phyloP scores from a whole-genome alignment of 2,329 filamentous ascomycete genomes.

The Ophiostoma novo-ulmi region DNA sequence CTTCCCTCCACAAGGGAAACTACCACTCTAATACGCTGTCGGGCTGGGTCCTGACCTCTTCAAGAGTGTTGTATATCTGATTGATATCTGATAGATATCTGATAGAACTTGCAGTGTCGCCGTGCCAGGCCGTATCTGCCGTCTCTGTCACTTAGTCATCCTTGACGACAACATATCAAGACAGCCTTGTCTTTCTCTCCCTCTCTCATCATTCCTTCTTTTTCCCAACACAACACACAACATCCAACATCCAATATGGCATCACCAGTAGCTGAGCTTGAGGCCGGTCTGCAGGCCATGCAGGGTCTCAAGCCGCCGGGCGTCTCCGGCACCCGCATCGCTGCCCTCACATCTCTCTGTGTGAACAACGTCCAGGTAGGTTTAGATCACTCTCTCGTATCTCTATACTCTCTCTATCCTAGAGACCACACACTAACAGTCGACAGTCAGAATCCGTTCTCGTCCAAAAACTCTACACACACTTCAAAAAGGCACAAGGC shows the following conservation, averaged over 20 bases:
- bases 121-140: not conserved
- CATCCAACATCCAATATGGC: constrained; percentile 48
- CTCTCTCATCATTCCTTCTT: not conserved
- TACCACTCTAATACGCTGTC: not conserved
- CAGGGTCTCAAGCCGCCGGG: constrained; percentile 86
- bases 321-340: constrained; percentile 88
- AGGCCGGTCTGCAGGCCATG: constrained; percentile 86
- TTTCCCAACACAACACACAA: not conserved
- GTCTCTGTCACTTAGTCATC: not conserved
- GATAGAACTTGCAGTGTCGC: not conserved
- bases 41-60: not conserved
- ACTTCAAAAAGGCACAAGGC: constrained; percentile 89
- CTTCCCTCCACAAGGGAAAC: not conserved
- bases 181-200: not conserved
- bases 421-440: constrained; percentile 15
- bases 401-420: not conserved
- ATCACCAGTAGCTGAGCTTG: constrained; percentile 84
- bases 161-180: not conserved
- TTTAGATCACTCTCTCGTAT: not conserved
- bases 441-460: constrained; percentile 83
- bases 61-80: not conserved
- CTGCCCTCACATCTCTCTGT: constrained; percentile 78
- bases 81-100: not conserved
- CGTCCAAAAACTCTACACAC: constrained; percentile 92
- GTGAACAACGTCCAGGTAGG: constrained; percentile 84